Conservation (phyloP, 139 green algal genomes). For the Closterium sp. region DNA sequence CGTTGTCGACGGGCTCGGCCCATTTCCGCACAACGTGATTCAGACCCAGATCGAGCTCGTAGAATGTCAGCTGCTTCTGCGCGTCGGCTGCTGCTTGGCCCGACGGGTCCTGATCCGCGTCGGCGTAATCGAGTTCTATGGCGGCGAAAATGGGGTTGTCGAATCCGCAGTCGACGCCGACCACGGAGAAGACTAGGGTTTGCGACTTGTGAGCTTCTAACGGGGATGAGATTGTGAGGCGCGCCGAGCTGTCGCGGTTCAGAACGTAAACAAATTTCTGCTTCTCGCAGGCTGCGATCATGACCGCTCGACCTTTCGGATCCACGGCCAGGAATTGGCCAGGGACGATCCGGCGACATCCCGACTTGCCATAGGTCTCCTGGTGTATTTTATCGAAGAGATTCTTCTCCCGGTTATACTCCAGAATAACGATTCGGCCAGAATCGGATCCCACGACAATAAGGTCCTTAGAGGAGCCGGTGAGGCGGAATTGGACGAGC, state of each 20-base stretch:
- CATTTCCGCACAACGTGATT: slow-evolving; percentile 95
- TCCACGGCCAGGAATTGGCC: slow-evolving; percentile 84
- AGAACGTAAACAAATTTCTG: slow-evolving; percentile 99
- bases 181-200: slow-evolving; percentile 79
- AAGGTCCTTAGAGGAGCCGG: slow-evolving; percentile 77
- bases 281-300: slow-evolving; percentile 94
- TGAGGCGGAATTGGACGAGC: slow-evolving; percentile 84
- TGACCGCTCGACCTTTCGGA: slow-evolving; percentile 90
- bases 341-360: slow-evolving; percentile 89
- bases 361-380: slow-evolving; percentile 95
- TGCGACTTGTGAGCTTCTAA: slow-evolving; percentile 95
- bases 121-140: slow-evolving; percentile 95
- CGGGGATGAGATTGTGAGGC: slow-evolving; percentile 94
- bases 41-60: slow-evolving; percentile 97
- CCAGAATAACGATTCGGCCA: slow-evolving; percentile 91
- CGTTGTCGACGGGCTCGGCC: slow-evolving; percentile 89
- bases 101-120: slow-evolving; percentile 72
- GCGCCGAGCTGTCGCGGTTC: slow-evolving; percentile 88
- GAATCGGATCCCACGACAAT: slow-evolving; percentile 89
- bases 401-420: slow-evolving; percentile 84
- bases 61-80: slow-evolving; percentile 94
- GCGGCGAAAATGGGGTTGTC: slow-evolving; percentile 98
- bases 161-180: slow-evolving; percentile 92
- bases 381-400: slow-evolving; percentile 89
- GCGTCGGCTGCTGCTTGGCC: slow-evolving; percentile 64